These are phyloP conservation scores for Keqinozyma sinolaborantium DNA, from an alignment of 1,139 yeast genomes.

Conservation along the genomic window DNA sequence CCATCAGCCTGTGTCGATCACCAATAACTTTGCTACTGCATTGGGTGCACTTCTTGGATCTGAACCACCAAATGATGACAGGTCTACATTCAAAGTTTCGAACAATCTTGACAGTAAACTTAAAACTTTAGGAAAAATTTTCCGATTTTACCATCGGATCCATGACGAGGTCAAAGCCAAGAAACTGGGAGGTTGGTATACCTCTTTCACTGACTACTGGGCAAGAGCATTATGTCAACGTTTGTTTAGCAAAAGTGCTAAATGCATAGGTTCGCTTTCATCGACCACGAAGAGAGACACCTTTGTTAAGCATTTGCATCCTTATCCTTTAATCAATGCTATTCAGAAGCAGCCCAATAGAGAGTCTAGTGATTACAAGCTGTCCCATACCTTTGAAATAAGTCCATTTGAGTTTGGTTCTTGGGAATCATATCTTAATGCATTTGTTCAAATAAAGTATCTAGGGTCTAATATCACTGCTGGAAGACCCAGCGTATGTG, in stretches of 20 bases:
- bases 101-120: background rate
- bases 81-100: too few relatives aligned
- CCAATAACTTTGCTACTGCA: background rate
- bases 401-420: conserved; percentile 71
- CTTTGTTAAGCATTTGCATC: too few relatives aligned
- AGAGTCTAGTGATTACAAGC: conserved; percentile 14
- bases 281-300: too few relatives aligned
- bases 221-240: conserved; percentile 56
- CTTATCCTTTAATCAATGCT: conserved; percentile 40
- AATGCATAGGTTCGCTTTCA: conserved; percentile 24
- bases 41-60: too few relatives aligned
- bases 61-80: too few relatives aligned
- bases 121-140: conserved; percentile 22
- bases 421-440: conserved; percentile 51
- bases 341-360: conserved; percentile 23
- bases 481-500: conserved; percentile 37
- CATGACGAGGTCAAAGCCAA: conserved; percentile 51
- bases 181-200: conserved; percentile 48
- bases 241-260: conserved; percentile 41
- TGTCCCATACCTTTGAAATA: conserved; percentile 46
- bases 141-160: conserved; percentile 48
- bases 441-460: conserved; percentile 51
- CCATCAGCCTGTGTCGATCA: background rate
- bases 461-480: conserved; percentile 41
- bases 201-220: conserved; percentile 67